Conservation (phyloP, 163 green algal species). For the Scenedesmus sp. region DNA sequence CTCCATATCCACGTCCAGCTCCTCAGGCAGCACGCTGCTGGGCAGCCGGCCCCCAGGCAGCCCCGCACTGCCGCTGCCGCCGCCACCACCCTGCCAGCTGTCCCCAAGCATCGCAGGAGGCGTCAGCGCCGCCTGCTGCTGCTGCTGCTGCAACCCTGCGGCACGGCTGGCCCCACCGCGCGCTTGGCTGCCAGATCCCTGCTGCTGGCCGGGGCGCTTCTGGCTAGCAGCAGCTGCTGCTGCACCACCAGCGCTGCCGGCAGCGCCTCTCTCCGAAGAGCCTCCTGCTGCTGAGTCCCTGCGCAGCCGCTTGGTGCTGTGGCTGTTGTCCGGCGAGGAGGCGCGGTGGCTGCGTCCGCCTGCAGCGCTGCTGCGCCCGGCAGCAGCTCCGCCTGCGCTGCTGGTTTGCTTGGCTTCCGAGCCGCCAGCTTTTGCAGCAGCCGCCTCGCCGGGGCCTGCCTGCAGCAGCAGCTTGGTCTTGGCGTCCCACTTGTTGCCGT, state of each 20-base stretch:
- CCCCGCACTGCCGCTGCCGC: background rate
- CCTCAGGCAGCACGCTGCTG: constrained; percentile 6
- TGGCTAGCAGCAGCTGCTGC: background rate
- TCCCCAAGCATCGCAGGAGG: background rate
- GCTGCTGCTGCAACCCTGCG: background rate
- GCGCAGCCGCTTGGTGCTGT: constrained; percentile 8
- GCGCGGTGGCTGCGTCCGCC: background rate
- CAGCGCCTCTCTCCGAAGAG: background rate
- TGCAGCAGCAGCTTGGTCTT: constrained; percentile 38
- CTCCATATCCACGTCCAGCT: constrained; percentile 40
- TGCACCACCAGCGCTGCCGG: background rate
- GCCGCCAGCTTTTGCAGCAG: background rate
- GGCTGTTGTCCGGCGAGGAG: background rate
- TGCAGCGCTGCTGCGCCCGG: background rate
- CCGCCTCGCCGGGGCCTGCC: background rate
- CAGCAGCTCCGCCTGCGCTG: background rate
- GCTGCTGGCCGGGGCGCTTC: background rate
- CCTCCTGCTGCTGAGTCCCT: constrained; percentile 15
- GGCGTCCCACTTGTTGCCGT: constrained; percentile 46
- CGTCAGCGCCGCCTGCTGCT: background rate
- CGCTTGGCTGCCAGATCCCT: background rate
- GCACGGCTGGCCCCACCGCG: background rate
- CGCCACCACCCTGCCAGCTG: background rate
- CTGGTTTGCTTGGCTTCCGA: background rate
- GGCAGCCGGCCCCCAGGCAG: background rate